Percentiles rank a stretch among this genome's conserved stretches.
phyloP scores from a whole-genome alignment of 2,329 filamentous ascomycete species.

The Fusarium humuli region DNA sequence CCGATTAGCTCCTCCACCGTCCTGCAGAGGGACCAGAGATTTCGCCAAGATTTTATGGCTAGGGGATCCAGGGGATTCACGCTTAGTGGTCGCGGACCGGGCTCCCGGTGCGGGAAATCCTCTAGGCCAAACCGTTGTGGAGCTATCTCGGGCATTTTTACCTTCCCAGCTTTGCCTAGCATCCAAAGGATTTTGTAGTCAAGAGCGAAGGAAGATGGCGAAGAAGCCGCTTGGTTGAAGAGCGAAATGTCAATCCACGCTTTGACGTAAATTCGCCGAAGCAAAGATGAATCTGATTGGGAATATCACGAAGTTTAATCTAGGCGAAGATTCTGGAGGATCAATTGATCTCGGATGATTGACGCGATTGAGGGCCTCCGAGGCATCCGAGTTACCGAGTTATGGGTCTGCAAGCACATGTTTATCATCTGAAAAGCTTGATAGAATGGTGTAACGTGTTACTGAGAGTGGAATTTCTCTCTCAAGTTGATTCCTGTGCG shows the following conservation, averaged over 20 bases:
- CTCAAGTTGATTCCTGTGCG: background rate
- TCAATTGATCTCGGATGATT: slow-evolving; percentile 4
- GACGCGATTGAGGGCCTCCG: slow-evolving; percentile 1
- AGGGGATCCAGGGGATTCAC: slow-evolving; percentile 10
- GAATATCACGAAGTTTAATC: background rate
- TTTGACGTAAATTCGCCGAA: background rate
- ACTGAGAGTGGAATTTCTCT: background rate
- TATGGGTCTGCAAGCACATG: background rate
- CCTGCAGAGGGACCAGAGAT: background rate
- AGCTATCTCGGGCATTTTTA: background rate
- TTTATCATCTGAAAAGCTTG: background rate
- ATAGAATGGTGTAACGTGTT: background rate
- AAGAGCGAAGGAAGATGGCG: background rate
- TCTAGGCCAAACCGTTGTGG: background rate
- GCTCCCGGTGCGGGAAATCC: background rate
- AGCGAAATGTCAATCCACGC: background rate
- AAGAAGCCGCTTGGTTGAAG: background rate
- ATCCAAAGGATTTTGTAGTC: background rate
- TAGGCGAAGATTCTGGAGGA: background rate
- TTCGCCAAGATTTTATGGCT: background rate
- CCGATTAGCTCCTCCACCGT: slow-evolving; percentile 7
- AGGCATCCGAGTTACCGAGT: slow-evolving; percentile 1
- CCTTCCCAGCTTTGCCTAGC: background rate
- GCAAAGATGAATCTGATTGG: background rate
- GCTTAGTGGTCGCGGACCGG: background rate